phyloP scores from a whole-genome alignment of 2,329 filamentous ascomycete species.

The Fusarium nanum region DNA sequence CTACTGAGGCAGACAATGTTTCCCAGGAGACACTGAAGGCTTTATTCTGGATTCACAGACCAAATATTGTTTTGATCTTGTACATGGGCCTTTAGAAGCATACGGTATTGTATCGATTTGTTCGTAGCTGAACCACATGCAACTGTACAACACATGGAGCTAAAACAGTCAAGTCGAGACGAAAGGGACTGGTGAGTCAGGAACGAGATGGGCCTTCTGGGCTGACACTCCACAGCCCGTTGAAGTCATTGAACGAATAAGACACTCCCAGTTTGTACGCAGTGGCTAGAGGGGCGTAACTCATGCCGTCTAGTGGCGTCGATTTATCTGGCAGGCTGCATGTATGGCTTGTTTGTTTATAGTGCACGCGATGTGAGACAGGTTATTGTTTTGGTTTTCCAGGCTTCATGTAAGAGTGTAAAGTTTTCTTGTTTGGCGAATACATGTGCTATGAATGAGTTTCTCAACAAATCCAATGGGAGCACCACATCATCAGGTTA shows the following conservation, averaged over 20 bases:
- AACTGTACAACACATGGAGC: slow-evolving; percentile 4
- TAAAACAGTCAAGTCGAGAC: not conserved
- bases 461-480: not conserved
- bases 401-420: not conserved
- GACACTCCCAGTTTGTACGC: slow-evolving; percentile 32
- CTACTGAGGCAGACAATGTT: not conserved
- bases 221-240: not conserved
- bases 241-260: slow-evolving; percentile 32
- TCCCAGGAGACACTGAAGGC: not conserved
- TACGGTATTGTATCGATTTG: not conserved
- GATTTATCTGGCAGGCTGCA: not conserved
- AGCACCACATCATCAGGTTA: not conserved
- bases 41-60: not conserved
- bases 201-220: slow-evolving; percentile 4
- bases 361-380: slow-evolving; percentile 33
- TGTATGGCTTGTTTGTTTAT: slow-evolving; percentile 11
- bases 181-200: slow-evolving; percentile 3
- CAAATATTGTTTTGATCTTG: too few species aligned
- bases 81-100: not conserved
- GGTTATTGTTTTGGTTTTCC: not conserved
- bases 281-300: slow-evolving; percentile 25
- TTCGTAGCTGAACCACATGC: not conserved
- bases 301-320: not conserved
- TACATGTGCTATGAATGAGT: not conserved
- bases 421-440: not conserved